Evolutionary conservation across 116 monocot species (phyloP), one percentile per base, ranked within the genome.

Genomic region (Dioscorea cayenensis): DNA sequence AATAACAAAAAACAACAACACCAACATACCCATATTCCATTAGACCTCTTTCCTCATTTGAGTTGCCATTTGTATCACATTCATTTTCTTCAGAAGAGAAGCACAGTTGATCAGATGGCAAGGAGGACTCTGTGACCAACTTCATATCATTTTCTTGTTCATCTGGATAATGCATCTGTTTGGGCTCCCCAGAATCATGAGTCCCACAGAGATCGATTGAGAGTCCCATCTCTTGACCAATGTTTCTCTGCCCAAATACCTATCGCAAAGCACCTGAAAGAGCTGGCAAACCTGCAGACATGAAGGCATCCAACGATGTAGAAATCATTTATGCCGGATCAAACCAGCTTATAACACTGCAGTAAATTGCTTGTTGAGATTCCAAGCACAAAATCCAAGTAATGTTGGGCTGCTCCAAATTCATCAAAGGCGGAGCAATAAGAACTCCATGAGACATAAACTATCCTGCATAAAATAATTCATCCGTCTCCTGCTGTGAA

Each of bases 21-120:
- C 14, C 13, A 5, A 29, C 74, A 77, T 85, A 85, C 89, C 89
- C 89, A 73, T 85, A 83, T 23, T 82, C 66, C 78, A 85, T 62
- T 19, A 63, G 28, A 36, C 82, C 89, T 73, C 72, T 72, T 67
- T 89, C 89, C 35, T 89, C 79, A 66, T 25, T 74, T 16, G 5
- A 43, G 64, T 5, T 29, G 71, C 27, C 32, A 48, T 78, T 62
- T 29, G 60, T 20, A 69, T 65, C 51, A 64, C 74, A 63, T 72
- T 27, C 66, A 37, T 64, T 25, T 28, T 77, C 80, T 60, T 73
- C 70, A 7, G 58, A 59, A 0, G 32, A 4, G 19, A 55, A 16
- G 55, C 55, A 55, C 55, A 16, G 12, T 55, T 55, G 19, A 55
- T 19, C 55, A 55, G 55, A 55, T 23, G 22, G 12, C 51, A 51